These are phyloP conservation scores for Phlegmacium glaucopus DNA, from an alignment of 768 basidiomycete genomes.

Conservation along the genomic window DNA sequence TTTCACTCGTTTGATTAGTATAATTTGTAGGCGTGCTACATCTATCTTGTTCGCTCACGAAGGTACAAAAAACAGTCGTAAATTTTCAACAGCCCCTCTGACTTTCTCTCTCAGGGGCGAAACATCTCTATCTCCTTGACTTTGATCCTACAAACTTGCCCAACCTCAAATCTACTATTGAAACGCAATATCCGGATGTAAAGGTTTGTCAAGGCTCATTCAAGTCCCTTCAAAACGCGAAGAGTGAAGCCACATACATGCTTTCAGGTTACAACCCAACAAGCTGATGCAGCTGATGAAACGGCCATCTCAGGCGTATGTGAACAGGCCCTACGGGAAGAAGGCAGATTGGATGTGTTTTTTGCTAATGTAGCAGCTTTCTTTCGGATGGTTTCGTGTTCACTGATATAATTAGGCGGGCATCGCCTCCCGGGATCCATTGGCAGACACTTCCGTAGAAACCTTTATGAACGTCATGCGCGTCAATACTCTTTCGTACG, in stretches of 20 bases:
- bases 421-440: constrained; percentile 37
- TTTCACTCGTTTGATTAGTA: not conserved
- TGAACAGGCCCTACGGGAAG: constrained; percentile 69
- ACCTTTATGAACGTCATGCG: constrained; percentile 74
- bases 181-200: constrained; percentile 68
- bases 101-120: constrained; percentile 53
- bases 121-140: constrained; percentile 74
- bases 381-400: not conserved
- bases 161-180: constrained; percentile 65
- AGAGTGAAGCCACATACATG: too few species aligned
- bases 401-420: constrained; percentile 53
- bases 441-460: constrained; percentile 58
- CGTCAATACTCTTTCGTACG: constrained; percentile 64
- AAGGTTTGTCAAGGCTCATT: constrained; percentile 46
- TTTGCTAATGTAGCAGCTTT: constrained; percentile 77
- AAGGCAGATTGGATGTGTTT: constrained; percentile 89
- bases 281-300: constrained; percentile 85
- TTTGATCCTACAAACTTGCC: constrained; percentile 66
- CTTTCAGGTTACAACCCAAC: constrained; percentile 67
- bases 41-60: constrained; percentile 77
- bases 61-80: constrained; percentile 38
- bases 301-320: constrained; percentile 64
- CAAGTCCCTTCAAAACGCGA: too few species aligned
- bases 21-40: constrained; percentile 58
- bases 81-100: constrained; percentile 1